Percentiles rank a stretch among this genome's conserved stretches.
Evolutionary conservation across 306 rosid species (phyloP).

Genomic region (Senna tora): DNA sequence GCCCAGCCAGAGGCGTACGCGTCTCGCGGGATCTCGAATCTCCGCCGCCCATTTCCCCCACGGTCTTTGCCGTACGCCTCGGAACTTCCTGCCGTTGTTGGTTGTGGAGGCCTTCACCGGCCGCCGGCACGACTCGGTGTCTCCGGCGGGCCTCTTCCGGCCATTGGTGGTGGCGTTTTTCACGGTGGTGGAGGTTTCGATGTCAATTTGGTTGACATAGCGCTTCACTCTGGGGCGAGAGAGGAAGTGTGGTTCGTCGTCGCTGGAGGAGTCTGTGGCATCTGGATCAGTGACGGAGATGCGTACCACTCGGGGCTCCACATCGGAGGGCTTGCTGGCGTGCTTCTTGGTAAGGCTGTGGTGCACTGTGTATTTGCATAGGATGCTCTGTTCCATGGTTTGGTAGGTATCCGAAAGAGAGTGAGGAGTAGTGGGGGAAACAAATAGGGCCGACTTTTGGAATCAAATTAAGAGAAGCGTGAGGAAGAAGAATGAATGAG

Average conservation of each 20-base stretch:
- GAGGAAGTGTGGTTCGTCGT: slow-evolving; percentile 47
- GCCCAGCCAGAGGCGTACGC: slow-evolving; percentile 69
- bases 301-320: slow-evolving; percentile 46
- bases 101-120: slow-evolving; percentile 27
- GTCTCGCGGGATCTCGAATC: slow-evolving; percentile 73
- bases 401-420: neutral
- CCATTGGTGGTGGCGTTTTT: slow-evolving; percentile 21
- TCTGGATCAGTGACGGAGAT: slow-evolving; percentile 59
- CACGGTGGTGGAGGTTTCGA: slow-evolving; percentile 33
- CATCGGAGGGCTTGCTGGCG: no score
- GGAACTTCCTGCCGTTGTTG: slow-evolving; percentile 53
- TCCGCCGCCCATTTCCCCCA: slow-evolving; percentile 97
- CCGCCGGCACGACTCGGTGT: neutral
- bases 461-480: slow-evolving; percentile 10
- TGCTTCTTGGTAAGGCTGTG: slow-evolving; percentile 51
- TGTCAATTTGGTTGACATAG: slow-evolving; percentile 56
- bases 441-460: slow-evolving; percentile 3
- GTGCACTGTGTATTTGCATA: slow-evolving; percentile 69
- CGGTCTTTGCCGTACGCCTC: slow-evolving; percentile 78
- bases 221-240: slow-evolving; percentile 50
- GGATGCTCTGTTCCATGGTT: slow-evolving; percentile 60
- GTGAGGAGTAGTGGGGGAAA: neutral
- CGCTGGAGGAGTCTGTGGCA: slow-evolving; percentile 84
- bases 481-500: slow-evolving; percentile 30
- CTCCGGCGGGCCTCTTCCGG: slow-evolving; percentile 48